phyloP scores from a whole-genome alignment of 345 rosid genomes.

The Citrus inodora region DNA sequence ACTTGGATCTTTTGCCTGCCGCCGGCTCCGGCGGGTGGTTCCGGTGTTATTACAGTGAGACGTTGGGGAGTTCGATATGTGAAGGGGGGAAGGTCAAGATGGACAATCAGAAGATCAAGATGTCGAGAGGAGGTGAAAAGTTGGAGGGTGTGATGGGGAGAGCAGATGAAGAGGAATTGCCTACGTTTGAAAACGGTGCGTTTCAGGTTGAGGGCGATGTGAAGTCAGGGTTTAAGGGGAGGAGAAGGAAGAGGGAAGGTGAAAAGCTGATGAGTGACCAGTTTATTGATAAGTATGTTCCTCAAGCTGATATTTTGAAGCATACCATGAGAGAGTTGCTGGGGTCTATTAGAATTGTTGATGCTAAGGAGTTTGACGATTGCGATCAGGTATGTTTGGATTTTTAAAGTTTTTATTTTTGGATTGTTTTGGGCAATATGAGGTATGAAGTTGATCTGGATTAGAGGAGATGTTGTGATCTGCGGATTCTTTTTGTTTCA shows the following conservation, averaged over 20 bases:
- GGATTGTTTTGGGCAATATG: background rate
- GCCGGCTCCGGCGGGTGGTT: slow-evolving; percentile 53
- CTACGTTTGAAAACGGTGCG: slow-evolving; percentile 64
- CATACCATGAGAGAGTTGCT: slow-evolving; percentile 71
- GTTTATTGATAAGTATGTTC: slow-evolving; percentile 46
- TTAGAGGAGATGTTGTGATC: background rate
- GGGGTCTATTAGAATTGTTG: slow-evolving; percentile 52
- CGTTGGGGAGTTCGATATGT: slow-evolving; percentile 73
- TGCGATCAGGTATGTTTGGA: slow-evolving; percentile 71
- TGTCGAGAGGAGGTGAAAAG: slow-evolving; percentile 79
- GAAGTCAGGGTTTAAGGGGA: slow-evolving; percentile 16
- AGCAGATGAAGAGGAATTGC: slow-evolving; percentile 72
- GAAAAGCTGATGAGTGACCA: slow-evolving; percentile 43
- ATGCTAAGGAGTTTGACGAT: slow-evolving; percentile 34
- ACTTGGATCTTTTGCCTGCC: slow-evolving; percentile 45
- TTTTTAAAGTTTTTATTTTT: background rate
- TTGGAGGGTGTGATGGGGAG: slow-evolving; percentile 77
- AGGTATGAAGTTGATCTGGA: background rate
- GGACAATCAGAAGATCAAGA: slow-evolving; percentile 61
- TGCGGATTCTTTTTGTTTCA: background rate
- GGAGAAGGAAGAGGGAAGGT: background rate
- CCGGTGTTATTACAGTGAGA: slow-evolving; percentile 66
- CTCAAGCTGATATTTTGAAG: slow-evolving; percentile 37
- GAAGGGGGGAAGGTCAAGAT: slow-evolving; percentile 80
- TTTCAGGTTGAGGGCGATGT: slow-evolving; percentile 49